A percentile compares a stretch with the other conserved stretches of the same genome.
These are phyloP conservation scores for Paracoccidioides brasiliensis DNA, from an alignment of 2,329 filamentous ascomycete species.

Conservation along the genomic window DNA sequence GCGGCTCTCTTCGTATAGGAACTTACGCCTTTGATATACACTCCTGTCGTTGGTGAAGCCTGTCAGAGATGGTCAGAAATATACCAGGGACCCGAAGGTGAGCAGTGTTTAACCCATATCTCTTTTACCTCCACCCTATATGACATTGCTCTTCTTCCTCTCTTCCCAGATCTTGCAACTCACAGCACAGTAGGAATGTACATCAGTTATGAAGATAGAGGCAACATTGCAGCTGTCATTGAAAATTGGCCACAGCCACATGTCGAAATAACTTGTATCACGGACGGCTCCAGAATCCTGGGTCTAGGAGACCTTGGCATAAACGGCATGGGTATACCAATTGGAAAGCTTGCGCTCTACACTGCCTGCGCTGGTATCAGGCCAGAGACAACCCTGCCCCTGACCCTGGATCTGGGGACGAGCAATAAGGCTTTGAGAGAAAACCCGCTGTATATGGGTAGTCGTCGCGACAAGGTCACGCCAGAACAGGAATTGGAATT, in stretches of 20 bases:
- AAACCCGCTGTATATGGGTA: conserved; percentile 84
- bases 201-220: conserved; percentile 87
- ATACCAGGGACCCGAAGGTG: conserved; percentile 84
- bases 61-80: conserved; percentile 93
- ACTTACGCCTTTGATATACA: conserved; percentile 39
- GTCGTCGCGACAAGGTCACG: conserved; percentile 67
- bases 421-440: conserved; percentile 51
- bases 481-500: conserved; percentile 74
- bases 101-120: conserved; percentile 5
- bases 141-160: conserved; percentile 1
- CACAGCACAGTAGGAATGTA: conserved; percentile 49
- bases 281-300: conserved; percentile 82
- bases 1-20: conserved; percentile 19
- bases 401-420: conserved; percentile 51
- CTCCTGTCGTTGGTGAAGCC: conserved; percentile 64
- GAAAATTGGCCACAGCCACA: conserved; percentile 82
- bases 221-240: conserved; percentile 76
- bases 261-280: conserved; percentile 93
- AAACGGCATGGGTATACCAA: conserved; percentile 95
- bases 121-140: neutral
- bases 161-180: neutral
- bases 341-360: conserved; percentile 92
- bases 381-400: conserved; percentile 53
- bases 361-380: conserved; percentile 90
- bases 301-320: conserved; percentile 91